These are phyloP conservation scores for Sporothrix pseudoabietina DNA, from an alignment of 2,329 filamentous ascomycete genomes.

Conservation along the genomic window DNA sequence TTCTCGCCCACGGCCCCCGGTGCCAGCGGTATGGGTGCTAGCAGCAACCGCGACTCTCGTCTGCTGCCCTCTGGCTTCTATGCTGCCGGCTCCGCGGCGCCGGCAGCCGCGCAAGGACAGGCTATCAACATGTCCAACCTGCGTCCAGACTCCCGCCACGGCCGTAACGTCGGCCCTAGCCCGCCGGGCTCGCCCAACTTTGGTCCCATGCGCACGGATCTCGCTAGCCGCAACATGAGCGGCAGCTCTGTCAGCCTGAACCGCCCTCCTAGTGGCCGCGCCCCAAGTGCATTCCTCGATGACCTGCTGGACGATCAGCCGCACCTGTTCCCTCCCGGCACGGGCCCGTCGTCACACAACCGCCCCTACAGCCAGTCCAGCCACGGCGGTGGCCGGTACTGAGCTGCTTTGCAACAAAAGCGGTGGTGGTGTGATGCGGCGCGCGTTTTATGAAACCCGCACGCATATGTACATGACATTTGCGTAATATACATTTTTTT, in stretches of 20 bases:
- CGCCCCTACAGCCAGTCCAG: constrained; percentile 39
- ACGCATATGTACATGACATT: constrained; percentile 15
- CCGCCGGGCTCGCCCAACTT: constrained; percentile 68
- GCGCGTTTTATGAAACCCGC: neutral
- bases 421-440: neutral
- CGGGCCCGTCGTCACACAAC: constrained; percentile 36
- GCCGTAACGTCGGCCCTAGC: constrained; percentile 52
- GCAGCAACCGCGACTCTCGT: constrained; percentile 67
- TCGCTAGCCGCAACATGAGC: constrained; percentile 51
- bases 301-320: constrained; percentile 81
- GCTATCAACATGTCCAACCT: constrained; percentile 65
- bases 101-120: constrained; percentile 51
- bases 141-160: constrained; percentile 59
- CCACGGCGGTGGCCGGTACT: constrained; percentile 34
- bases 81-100: constrained; percentile 63
- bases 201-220: constrained; percentile 45
- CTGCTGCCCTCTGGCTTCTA: constrained; percentile 94
- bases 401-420: neutral
- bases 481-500: constrained; percentile 13
- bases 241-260: constrained; percentile 69
- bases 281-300: constrained; percentile 87
- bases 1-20: constrained; percentile 90
- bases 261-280: constrained; percentile 66
- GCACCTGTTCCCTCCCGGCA: constrained; percentile 51
- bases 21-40: constrained; percentile 59